Evolutionary conservation across 2,329 filamentous ascomycete genomes (phyloP).

Genomic region (Chrysoporthe deuterocubensis): DNA sequence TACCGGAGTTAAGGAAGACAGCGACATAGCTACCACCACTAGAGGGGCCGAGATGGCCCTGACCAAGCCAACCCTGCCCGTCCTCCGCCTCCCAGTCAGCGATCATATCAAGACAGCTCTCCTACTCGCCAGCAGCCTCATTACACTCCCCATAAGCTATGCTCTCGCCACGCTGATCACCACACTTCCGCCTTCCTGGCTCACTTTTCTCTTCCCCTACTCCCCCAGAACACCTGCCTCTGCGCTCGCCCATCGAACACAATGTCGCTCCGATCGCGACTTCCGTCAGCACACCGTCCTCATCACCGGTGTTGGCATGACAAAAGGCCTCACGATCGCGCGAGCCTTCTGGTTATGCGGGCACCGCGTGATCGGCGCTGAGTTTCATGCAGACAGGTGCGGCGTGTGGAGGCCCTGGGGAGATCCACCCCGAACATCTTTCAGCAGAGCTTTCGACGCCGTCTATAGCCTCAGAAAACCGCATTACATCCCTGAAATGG

Average conservation of each 20-base stretch:
- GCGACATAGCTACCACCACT: background rate
- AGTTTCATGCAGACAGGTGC: slow-evolving; percentile 54
- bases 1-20: background rate
- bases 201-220: slow-evolving; percentile 19
- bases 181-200: slow-evolving; percentile 3
- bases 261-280: slow-evolving; percentile 13
- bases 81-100: background rate
- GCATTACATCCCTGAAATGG: slow-evolving; percentile 41
- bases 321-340: slow-evolving; percentile 70
- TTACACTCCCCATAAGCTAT: slow-evolving; percentile 15
- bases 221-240: slow-evolving; percentile 7
- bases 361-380: slow-evolving; percentile 74
- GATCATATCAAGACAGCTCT: slow-evolving; percentile 24
- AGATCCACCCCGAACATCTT: slow-evolving; percentile 40
- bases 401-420: slow-evolving; percentile 44
- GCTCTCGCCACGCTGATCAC: slow-evolving; percentile 13
- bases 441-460: slow-evolving; percentile 57
- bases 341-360: slow-evolving; percentile 66
- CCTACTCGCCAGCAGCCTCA: slow-evolving; percentile 14
- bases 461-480: slow-evolving; percentile 52
- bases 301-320: slow-evolving; percentile 74
- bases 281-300: slow-evolving; percentile 55
- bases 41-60: background rate
- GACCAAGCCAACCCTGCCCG: background rate
- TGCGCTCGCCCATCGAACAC: slow-evolving; percentile 10